Evolutionary conservation across 2,329 filamentous ascomycete genomes (phyloP).

Genomic region (Bipolaris gigantea): DNA sequence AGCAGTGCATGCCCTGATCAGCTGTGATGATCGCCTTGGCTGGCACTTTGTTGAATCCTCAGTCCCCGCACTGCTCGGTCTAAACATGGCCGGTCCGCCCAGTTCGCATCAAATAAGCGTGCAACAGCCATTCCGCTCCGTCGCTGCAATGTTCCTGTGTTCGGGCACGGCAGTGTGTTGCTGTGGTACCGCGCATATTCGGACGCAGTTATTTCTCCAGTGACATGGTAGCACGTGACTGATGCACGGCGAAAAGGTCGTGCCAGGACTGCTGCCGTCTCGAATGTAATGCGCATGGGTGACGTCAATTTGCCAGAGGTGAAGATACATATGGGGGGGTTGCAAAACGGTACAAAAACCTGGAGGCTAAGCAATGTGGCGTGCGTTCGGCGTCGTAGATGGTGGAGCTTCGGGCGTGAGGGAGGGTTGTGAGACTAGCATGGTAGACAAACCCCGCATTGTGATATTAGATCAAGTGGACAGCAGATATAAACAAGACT

Average conservation of each 20-base stretch:
- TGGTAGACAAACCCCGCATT: slow-evolving; percentile 2
- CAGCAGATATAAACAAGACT: background rate
- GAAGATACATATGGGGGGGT: background rate
- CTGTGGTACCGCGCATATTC: background rate
- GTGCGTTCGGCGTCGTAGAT: background rate
- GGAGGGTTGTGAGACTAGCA: background rate
- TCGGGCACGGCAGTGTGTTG: background rate
- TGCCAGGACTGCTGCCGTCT: slow-evolving; percentile 11
- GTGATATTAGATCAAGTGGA: background rate
- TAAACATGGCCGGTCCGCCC: background rate
- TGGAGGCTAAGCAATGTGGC: slow-evolving; percentile 12
- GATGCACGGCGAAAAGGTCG: slow-evolving; percentile 6
- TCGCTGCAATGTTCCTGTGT: background rate
- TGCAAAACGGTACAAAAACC: slow-evolving; percentile 1
- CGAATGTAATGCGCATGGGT: slow-evolving; percentile 9
- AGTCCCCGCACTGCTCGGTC: slow-evolving; percentile 15
- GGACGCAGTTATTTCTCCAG: background rate
- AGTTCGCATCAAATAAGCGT: background rate
- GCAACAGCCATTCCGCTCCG: background rate
- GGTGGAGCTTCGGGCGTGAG: background rate
- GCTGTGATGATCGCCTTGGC: slow-evolving; percentile 18
- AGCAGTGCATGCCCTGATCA: slow-evolving; percentile 9
- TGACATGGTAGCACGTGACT: background rate
- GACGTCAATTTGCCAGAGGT: slow-evolving; percentile 17
- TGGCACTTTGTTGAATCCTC: slow-evolving; percentile 6